Evolutionary conservation across 495 filamentous ascomycete species (phyloP).

Genomic region (Xylaria palmicola): DNA sequence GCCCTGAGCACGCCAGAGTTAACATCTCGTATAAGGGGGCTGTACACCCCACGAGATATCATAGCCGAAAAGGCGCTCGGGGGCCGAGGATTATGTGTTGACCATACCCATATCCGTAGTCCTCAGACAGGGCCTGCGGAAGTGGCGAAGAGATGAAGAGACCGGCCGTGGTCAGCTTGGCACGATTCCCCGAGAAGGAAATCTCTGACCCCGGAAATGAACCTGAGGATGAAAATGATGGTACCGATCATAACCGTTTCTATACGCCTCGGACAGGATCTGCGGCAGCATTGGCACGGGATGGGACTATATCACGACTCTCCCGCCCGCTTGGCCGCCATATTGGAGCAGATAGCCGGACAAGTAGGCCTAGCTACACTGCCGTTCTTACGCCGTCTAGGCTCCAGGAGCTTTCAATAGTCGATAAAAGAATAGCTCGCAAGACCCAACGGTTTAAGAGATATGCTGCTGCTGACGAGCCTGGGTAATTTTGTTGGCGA

Average conservation of each 20-base stretch:
- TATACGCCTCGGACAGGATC: slow-evolving; percentile 19
- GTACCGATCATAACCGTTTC: slow-evolving; percentile 11
- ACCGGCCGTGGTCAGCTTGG: slow-evolving; percentile 71
- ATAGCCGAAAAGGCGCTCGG: no score
- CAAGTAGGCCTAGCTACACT: slow-evolving; percentile 21
- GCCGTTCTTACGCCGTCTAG: slow-evolving; percentile 8
- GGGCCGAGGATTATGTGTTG: no score
- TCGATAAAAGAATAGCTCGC: slow-evolving; percentile 25
- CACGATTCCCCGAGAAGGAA: slow-evolving; percentile 76
- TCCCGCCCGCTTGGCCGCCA: slow-evolving; percentile 5
- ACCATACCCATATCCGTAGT: no score
- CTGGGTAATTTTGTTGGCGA: slow-evolving; percentile 22
- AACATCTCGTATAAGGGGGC: no score
- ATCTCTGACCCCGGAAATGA: slow-evolving; percentile 78
- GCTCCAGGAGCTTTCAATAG: slow-evolving; percentile 19
- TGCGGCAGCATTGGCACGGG: slow-evolving; percentile 16
- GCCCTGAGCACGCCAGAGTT: no score
- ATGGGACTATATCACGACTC: slow-evolving; percentile 5
- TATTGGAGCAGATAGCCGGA: slow-evolving; percentile 9
- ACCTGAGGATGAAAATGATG: slow-evolving; percentile 48
- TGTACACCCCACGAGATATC: no score
- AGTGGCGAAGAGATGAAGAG: slow-evolving; percentile 88
- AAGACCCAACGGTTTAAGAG: slow-evolving; percentile 33
- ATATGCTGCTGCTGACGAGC: slow-evolving; percentile 33
- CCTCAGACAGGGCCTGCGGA: no score